Conservation (phyloP, 2,329 filamentous ascomycete genomes). For the Simplicillium sp. region DNA sequence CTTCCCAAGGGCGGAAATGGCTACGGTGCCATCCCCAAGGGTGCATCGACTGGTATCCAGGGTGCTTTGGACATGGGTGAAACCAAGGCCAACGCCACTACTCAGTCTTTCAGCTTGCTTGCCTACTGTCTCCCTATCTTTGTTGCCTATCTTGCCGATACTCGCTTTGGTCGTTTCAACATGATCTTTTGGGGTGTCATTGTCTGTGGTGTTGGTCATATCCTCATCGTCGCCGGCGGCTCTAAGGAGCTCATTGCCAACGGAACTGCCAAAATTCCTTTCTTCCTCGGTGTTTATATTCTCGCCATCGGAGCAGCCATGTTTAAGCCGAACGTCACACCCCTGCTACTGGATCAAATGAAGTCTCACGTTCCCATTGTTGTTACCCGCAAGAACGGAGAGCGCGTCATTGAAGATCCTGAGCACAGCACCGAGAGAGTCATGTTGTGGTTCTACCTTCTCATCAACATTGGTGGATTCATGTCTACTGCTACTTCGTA, state of each 20-base stretch:
- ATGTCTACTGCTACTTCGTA: slow-evolving; percentile 42
- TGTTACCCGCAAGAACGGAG: slow-evolving; percentile 36
- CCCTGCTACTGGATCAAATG: slow-evolving; percentile 58
- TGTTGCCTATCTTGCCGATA: slow-evolving; percentile 52
- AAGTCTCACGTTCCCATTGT: slow-evolving; percentile 34
- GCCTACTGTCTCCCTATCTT: slow-evolving; percentile 48
- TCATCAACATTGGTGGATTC: slow-evolving; percentile 46
- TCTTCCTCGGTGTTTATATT: slow-evolving; percentile 51
- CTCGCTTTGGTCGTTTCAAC: slow-evolving; percentile 59
- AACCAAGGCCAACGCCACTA: slow-evolving; percentile 15
- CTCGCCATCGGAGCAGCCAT: slow-evolving; percentile 51
- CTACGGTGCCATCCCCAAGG: slow-evolving; percentile 29
- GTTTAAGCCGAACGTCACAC: slow-evolving; percentile 68
- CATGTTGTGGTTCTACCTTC: slow-evolving; percentile 54
- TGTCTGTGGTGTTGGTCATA: slow-evolving; percentile 57
- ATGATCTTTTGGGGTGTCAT: slow-evolving; percentile 63
- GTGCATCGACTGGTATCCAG: slow-evolving; percentile 32
- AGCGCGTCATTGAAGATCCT: slow-evolving; percentile 60
- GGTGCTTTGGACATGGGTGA: slow-evolving; percentile 49
- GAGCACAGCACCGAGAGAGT: slow-evolving; percentile 55
- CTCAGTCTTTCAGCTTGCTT: slow-evolving; percentile 45
- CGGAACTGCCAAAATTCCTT: slow-evolving; percentile 39
- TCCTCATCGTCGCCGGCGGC: slow-evolving; percentile 57
- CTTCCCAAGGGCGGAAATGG: slow-evolving; percentile 42
- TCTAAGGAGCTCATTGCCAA: slow-evolving; percentile 31